A percentile compares a stretch with the other conserved stretches of the same genome.
These are phyloP conservation scores for Physcomitrium patens DNA, from an alignment of 225 moss, liverwort and hornwort genomes.

Conservation along the genomic window DNA sequence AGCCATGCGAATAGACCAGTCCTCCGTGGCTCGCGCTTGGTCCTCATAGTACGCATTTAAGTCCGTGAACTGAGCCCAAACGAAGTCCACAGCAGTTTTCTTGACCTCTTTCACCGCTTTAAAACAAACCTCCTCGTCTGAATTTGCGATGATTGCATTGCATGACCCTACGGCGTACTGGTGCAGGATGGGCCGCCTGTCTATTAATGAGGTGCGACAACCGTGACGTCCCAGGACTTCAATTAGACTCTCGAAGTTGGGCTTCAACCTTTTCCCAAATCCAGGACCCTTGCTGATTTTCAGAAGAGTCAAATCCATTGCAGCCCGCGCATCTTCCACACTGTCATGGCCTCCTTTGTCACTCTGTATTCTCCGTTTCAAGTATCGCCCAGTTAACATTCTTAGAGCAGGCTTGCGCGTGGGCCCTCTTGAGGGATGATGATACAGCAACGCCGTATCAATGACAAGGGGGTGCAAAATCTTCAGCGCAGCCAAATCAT, in stretches of 20 bases:
- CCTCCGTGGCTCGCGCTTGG: constrained; percentile 48
- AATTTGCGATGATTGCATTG: constrained; percentile 72
- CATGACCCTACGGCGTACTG: constrained; percentile 78
- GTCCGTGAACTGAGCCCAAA: constrained; percentile 90
- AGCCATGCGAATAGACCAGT: constrained; percentile 65
- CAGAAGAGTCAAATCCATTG: constrained; percentile 80
- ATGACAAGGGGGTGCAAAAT: constrained; percentile 79
- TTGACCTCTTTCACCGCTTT: constrained; percentile 79
- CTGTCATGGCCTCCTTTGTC: constrained; percentile 83
- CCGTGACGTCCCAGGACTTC: constrained; percentile 56
- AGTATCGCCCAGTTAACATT: constrained; percentile 59
- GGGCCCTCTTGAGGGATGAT: constrained; percentile 57
- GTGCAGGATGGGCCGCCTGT: constrained; percentile 60
- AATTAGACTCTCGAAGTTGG: constrained; percentile 63
- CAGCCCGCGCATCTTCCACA: constrained; percentile 89
- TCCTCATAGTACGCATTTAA: constrained; percentile 64
- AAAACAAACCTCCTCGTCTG: constrained; percentile 67
- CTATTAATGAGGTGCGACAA: constrained; percentile 72
- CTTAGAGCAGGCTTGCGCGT: constrained; percentile 78
- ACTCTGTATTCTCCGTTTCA: constrained; percentile 80
- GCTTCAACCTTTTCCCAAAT: constrained; percentile 55
- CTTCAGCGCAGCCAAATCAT: constrained; percentile 78
- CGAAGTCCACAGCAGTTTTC: constrained; percentile 67
- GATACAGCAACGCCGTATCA: constrained; percentile 89
- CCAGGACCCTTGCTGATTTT: constrained; percentile 70